These are phyloP conservation scores for Vigna trinervia DNA, from an alignment of 306 rosid genomes.

Conservation along the genomic window DNA sequence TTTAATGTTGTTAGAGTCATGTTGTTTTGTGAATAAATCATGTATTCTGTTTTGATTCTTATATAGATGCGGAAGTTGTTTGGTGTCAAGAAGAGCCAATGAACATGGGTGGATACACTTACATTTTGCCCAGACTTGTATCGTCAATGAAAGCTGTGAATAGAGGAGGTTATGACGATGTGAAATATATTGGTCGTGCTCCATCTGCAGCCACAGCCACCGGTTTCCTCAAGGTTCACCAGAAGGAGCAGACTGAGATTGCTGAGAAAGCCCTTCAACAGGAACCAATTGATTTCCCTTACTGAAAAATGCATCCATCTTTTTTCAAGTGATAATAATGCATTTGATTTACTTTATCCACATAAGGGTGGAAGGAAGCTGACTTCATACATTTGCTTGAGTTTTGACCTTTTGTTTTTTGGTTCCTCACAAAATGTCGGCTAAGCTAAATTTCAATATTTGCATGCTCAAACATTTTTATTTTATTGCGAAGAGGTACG, in stretches of 20 bases:
- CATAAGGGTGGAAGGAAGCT: slow-evolving; percentile 36
- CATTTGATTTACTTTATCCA: not conserved
- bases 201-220: slow-evolving; percentile 96
- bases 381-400: slow-evolving; percentile 25
- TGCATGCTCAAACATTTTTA: slow-evolving; percentile 2
- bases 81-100: slow-evolving; percentile 99
- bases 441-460: slow-evolving; percentile 36
- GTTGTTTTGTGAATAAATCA: slow-evolving; percentile 23
- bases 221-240: slow-evolving; percentile 82
- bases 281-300: slow-evolving; percentile 60
- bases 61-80: slow-evolving; percentile 86
- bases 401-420: slow-evolving; percentile 21
- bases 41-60: slow-evolving; percentile 29
- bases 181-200: slow-evolving; percentile 86
- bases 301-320: slow-evolving; percentile 28
- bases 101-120: slow-evolving; percentile 95
- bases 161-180: slow-evolving; percentile 73
- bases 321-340: slow-evolving; percentile 13
- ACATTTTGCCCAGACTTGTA: slow-evolving; percentile 73
- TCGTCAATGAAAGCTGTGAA: slow-evolving; percentile 77
- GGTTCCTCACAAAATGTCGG: not conserved
- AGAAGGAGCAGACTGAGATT: slow-evolving; percentile 82
- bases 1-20: slow-evolving; percentile 6
- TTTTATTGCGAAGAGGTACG: slow-evolving; percentile 20
- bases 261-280: slow-evolving; percentile 80